Base-by-base conservation (phyloP, 1,139 yeast genomes). In the Meyerozyma athensensis region DNA sequence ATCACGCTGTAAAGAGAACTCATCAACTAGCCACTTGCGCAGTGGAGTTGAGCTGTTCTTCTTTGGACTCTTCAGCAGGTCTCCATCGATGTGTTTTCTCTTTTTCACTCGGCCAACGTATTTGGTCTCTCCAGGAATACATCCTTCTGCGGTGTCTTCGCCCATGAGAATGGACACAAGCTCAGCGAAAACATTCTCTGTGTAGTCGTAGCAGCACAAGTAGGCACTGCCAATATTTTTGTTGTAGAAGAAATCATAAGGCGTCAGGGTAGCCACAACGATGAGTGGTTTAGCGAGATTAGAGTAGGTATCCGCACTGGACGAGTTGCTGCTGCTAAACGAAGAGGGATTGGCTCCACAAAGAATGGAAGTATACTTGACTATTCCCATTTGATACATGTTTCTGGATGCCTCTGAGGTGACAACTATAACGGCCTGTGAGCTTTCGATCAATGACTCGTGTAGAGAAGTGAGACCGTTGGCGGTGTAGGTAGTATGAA, bases 381-480 rank as follows among this genome's bases (percentile, higher is more conserved):
- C 78, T 31, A 79, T 71, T 3, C 81, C 81, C n/a, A 77, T 72
- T 53, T 79, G 85, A 51, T 77, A 78, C 76, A 78, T 74, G 53
- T 79, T 78, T 45, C 83, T 61, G 21, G 76, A 63, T 6, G 84
- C 83, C 49, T 79, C 85, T 4, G 83, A 76, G 5, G 84, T 77
- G 31, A 79, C 61, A 5, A 79, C 71, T 32, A 79, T 72, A 7
- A 79, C 79, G 3, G 76, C 74, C 41, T 75, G 74, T 7, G 81
- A 67, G 35, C 69, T 65, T 39, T 75, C 79, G 32, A 79, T 74
- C 37, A 79, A 60, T 23, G 68, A 60, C 48, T 80, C 86, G 48
- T 79, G 85, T 36, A 77, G 57, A 9, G 71, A 63, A 10, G 81
- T 76, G 28, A 80, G 61, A 0, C 86, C 86, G 47, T 79, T 78